A percentile compares a stretch with the other conserved stretches of the same genome.
These are phyloP conservation scores for Candida orba DNA, from an alignment of 805 yeast species.

Conservation along the genomic window DNA sequence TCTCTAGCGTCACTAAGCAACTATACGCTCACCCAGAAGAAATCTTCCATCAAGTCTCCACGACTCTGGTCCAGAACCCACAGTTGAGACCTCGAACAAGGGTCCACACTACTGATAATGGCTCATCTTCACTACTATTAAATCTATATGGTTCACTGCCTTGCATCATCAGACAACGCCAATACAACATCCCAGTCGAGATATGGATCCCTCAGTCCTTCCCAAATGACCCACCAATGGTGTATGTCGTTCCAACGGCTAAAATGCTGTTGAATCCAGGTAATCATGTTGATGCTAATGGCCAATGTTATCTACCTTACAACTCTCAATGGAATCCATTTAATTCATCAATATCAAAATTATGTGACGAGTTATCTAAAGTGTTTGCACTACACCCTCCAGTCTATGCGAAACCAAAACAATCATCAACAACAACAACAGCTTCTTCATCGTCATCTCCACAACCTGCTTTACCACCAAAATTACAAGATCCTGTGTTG, in stretches of 20 bases:
- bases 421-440: conserved; percentile 1
- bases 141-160: conserved; percentile 56
- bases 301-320: conserved; percentile 63
- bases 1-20: conserved; percentile 9
- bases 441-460: conserved; percentile 11
- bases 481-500: conserved; percentile 6
- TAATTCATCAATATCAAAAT: conserved; percentile 26
- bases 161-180: conserved; percentile 21
- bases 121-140: conserved; percentile 52
- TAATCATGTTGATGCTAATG: conserved; percentile 62
- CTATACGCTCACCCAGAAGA: conserved; percentile 54
- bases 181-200: conserved; percentile 48
- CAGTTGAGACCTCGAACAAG: conserved; percentile 65
- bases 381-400: conserved; percentile 39
- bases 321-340: conserved; percentile 48
- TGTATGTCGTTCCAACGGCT: conserved; percentile 51
- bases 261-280: conserved; percentile 46
- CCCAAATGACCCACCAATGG: conserved; percentile 63
- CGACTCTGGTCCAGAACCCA: conserved; percentile 42
- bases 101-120: conserved; percentile 49
- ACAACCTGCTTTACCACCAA: conserved; percentile 31
- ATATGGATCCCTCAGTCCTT: conserved; percentile 74
- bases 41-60: conserved; percentile 56
- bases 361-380: conserved; percentile 25
- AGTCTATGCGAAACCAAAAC: conserved; percentile 30